A percentile compares a stretch with the other conserved stretches of the same genome.
Evolutionary conservation across 2,329 filamentous ascomycete species (phyloP).

Genomic region (Tolypocladium guangdongense): DNA sequence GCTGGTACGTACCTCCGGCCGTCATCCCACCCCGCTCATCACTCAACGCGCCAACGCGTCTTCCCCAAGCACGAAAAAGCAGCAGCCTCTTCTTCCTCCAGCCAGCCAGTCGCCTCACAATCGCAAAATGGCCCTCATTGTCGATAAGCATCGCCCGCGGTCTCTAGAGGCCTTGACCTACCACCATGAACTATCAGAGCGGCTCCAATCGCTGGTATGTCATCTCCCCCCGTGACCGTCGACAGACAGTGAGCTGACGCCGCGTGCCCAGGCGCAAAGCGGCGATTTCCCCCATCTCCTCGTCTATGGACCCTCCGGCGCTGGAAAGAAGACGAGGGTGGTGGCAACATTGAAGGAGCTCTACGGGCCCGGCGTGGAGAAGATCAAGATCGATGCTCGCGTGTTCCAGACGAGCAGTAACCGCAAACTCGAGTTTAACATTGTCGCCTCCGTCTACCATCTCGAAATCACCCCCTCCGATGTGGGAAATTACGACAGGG

Average conservation of each 20-base stretch:
- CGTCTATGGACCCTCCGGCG: slow-evolving; percentile 91
- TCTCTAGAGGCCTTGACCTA: slow-evolving; percentile 74
- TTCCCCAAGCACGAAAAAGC: slow-evolving; percentile 14
- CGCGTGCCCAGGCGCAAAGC: slow-evolving; percentile 65
- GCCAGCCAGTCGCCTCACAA: slow-evolving; percentile 3
- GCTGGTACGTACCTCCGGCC: not conserved
- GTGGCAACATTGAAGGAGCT: slow-evolving; percentile 91
- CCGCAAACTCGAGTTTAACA: slow-evolving; percentile 98
- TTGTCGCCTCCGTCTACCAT: slow-evolving; percentile 93
- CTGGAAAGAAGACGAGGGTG: slow-evolving; percentile 95
- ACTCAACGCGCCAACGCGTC: slow-evolving; percentile 27
- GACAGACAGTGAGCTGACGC: slow-evolving; percentile 1
- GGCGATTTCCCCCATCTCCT: slow-evolving; percentile 97
- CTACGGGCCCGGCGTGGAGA: slow-evolving; percentile 94
- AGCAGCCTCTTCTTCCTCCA: slow-evolving; percentile 7
- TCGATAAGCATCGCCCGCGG: slow-evolving; percentile 62
- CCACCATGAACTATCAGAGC: slow-evolving; percentile 76
- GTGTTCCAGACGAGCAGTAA: slow-evolving; percentile 94
- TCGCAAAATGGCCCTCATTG: slow-evolving; percentile 52
- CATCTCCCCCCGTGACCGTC: not conserved
- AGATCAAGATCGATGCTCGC: slow-evolving; percentile 97
- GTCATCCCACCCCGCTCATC: slow-evolving; percentile 2
- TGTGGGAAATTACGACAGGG: slow-evolving; percentile 90
- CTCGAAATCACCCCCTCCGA: slow-evolving; percentile 97
- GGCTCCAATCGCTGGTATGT: slow-evolving; percentile 73